Base-by-base conservation (phyloP, 768 basidiomycete genomes). In the Tulasnella sp. region DNA sequence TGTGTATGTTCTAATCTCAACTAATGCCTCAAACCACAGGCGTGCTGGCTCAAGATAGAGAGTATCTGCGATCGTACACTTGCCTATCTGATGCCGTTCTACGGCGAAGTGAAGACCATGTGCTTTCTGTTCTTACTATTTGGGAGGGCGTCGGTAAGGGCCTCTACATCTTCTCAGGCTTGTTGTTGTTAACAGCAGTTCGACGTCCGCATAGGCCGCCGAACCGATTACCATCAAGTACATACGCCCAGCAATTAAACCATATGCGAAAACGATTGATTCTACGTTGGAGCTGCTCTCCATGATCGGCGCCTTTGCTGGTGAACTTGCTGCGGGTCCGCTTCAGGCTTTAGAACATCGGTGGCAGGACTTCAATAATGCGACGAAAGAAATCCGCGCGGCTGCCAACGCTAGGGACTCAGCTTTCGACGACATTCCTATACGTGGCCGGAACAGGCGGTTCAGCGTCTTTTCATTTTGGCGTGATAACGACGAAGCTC, bases 161-260 rank as follows among this genome's bases (percentile, higher is more conserved):
- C 32, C n/a, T n/a, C n/a, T n/a, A n/a, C n/a, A n/a, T n/a, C n/a
- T n/a, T n/a, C 32, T 17, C 11, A 11, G 9, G 17, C 17, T 54
- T 13, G 42, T 13, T 44, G 13, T 27, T 11, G 27, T 44, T 54
- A 9, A n/a, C n/a, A n/a, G n/a, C n/a, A n/a, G n/a, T n/a, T n/a
- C n/a, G n/a, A n/a, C n/a, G n/a, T n/a, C n/a, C 24, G 23, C 48
- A 50, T 43, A 92, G 89, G 88, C 87, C 26, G 86, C 90, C 27
- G 90, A 92, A 71, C 90, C 89, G 5, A 78, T 92, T 47, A 88
- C 81, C 66, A 75, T 92, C 19, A 86, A 92, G 69, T 70, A 90
- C 58, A 77, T 92, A 10, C 85, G 89, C 19, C 89, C 90, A 15
- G 67, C 86, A 30, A 69, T 91, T 65, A 86, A 83, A 67, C 89